Conservation (phyloP, 2,329 filamentous ascomycete genomes). For the Colletotrichum graminicola region DNA sequence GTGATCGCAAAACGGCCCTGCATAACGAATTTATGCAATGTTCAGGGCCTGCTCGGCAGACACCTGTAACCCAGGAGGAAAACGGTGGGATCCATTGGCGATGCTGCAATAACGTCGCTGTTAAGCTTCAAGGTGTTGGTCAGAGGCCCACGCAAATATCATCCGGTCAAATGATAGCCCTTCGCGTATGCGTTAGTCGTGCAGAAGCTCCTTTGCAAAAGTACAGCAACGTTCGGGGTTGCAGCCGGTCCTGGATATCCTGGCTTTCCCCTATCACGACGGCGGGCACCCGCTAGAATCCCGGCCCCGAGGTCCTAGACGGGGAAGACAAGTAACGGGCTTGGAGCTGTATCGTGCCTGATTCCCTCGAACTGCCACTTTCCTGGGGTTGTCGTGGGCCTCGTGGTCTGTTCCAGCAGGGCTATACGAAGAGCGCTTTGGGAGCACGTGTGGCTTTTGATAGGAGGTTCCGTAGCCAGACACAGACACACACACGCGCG, state of each 20-base stretch:
- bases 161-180: background rate
- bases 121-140: constrained; percentile 16
- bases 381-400: background rate
- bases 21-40: constrained; percentile 2
- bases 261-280: constrained; percentile 14
- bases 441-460: constrained; percentile 18
- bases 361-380: background rate
- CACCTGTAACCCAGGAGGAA: constrained; percentile 16
- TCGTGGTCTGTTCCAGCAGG: background rate
- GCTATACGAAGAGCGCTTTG: constrained; percentile 10
- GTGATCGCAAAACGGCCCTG: constrained; percentile 26
- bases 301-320: background rate
- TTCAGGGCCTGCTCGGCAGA: constrained; percentile 21
- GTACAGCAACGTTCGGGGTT: background rate
- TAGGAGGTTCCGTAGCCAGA: constrained; percentile 5
- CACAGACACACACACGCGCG: background rate
- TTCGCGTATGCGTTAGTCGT: background rate
- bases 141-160: constrained; percentile 14
- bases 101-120: constrained; percentile 37
- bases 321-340: constrained; percentile 26
- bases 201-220: background rate
- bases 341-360: constrained; percentile 9
- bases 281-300: constrained; percentile 12
- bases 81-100: constrained; percentile 19
- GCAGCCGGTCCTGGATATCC: constrained; percentile 13